A percentile compares a stretch with the other conserved stretches of the same genome.
Evolutionary conservation across 1,139 yeast species (phyloP).

Genomic region (Taphrina deformans): DNA sequence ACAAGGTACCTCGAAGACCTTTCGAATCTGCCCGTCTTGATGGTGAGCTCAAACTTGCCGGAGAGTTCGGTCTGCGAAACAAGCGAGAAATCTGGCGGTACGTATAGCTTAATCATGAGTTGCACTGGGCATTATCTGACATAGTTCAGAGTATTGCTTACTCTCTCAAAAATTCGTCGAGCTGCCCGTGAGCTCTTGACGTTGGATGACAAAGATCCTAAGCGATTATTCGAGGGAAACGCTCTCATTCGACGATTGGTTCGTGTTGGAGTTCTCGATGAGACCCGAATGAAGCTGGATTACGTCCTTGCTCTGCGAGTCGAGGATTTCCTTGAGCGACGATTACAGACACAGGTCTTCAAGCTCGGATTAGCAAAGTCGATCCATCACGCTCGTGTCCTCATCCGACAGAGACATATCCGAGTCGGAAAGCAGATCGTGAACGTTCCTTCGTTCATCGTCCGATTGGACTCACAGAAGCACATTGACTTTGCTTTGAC

Average conservation of each 20-base stretch:
- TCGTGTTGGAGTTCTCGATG: constrained; percentile 97
- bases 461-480: constrained; percentile 99
- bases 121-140: constrained; percentile 35
- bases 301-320: constrained; percentile 96
- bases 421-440: constrained; percentile 99
- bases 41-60: constrained; percentile 98
- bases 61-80: constrained; percentile 99
- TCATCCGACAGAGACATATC: constrained; percentile 98
- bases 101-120: constrained; percentile 26
- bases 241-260: constrained; percentile 98
- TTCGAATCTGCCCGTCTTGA: constrained; percentile 49
- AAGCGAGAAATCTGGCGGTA: constrained; percentile 96
- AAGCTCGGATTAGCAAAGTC: constrained; percentile 99
- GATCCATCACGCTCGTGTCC: constrained; percentile 99
- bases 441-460: constrained; percentile 98
- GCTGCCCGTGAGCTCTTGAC: constrained; percentile 99
- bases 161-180: constrained; percentile 98
- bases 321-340: constrained; percentile 99
- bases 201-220: constrained; percentile 99
- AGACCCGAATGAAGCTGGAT: constrained; percentile 99
- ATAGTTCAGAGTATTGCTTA: constrained; percentile 70
- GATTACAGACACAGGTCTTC: constrained; percentile 99
- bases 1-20: constrained; percentile 37
- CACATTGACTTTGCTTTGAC: constrained; percentile 99
- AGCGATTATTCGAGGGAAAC: constrained; percentile 99